A percentile compares a stretch with the other conserved stretches of the same genome.
Conservation (phyloP, 1,139 yeast species). For the Diutina sp. region DNA sequence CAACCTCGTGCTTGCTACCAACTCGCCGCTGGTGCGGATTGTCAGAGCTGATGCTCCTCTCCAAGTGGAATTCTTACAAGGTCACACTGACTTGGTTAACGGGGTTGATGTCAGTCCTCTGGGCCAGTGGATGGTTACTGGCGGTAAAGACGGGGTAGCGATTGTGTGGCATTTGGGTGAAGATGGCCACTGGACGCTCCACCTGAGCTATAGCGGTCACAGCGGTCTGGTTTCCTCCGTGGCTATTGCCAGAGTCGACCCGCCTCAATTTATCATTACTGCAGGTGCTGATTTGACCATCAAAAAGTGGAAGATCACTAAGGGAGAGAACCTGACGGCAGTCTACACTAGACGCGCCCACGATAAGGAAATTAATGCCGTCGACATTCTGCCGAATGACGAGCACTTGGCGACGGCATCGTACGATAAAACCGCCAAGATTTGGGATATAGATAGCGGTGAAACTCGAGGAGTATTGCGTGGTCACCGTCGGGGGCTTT, state of each 20-base stretch:
- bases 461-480: conserved; percentile 73
- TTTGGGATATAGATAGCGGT: conserved; percentile 77
- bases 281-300: conserved; percentile 86
- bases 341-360: conserved; percentile 91
- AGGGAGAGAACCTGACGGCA: conserved; percentile 34
- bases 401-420: conserved; percentile 85
- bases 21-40: conserved; percentile 81
- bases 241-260: conserved; percentile 13
- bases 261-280: conserved; percentile 43
- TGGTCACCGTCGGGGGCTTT: conserved; percentile 89
- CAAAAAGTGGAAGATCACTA: conserved; percentile 77
- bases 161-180: conserved; percentile 62
- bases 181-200: conserved; percentile 31
- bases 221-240: conserved; percentile 80
- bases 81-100: conserved; percentile 78
- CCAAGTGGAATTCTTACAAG: conserved; percentile 56
- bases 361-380: conserved; percentile 85
- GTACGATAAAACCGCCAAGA: conserved; percentile 84
- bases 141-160: conserved; percentile 83
- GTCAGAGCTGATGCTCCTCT: conserved; percentile 45
- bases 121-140: conserved; percentile 85
- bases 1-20: conserved; percentile 75
- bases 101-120: conserved; percentile 65
- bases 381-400: conserved; percentile 84
- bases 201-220: conserved; percentile 70